A percentile compares a stretch with the other conserved stretches of the same genome.
Evolutionary conservation across 768 basidiomycete species (phyloP).

Genomic region (Suillus occidentalis): DNA sequence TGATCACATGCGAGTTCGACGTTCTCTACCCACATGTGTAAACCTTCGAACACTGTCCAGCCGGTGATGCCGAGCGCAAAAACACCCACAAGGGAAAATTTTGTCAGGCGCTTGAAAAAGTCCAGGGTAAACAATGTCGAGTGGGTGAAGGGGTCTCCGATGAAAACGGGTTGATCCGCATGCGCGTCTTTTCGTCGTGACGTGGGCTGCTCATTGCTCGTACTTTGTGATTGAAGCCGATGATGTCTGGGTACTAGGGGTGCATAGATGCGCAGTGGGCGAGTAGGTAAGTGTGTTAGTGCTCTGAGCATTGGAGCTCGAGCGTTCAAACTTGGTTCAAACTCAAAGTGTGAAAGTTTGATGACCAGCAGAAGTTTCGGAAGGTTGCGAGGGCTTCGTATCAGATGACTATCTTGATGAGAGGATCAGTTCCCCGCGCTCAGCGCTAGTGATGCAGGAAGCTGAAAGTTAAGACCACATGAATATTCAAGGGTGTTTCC

Average conservation of each 20-base stretch:
- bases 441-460: background rate
- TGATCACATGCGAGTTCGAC: slow-evolving; percentile 44
- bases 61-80: slow-evolving; percentile 45
- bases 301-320: slow-evolving; percentile 17
- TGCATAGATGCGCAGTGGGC: slow-evolving; percentile 8
- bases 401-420: background rate
- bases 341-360: slow-evolving; percentile 1
- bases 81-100: slow-evolving; percentile 47
- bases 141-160: slow-evolving; percentile 35
- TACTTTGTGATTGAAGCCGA: slow-evolving; percentile 20
- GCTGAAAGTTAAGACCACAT: slow-evolving; percentile 1
- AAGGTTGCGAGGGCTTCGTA: background rate
- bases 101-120: slow-evolving; percentile 47
- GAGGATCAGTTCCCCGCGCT: background rate
- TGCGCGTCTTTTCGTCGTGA: slow-evolving; percentile 8
- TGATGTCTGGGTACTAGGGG: background rate
- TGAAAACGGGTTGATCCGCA: slow-evolving; percentile 15
- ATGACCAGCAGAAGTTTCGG: background rate
- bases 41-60: slow-evolving; percentile 49
- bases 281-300: slow-evolving; percentile 7
- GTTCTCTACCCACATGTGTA: slow-evolving; percentile 67
- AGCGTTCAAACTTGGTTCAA: background rate
- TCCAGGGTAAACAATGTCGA: slow-evolving; percentile 42
- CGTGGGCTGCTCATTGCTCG: slow-evolving; percentile 9
- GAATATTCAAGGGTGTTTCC: background rate